phyloP scores from a whole-genome alignment of 2,329 filamentous ascomycete species.

The Chaetomium strumarium region DNA sequence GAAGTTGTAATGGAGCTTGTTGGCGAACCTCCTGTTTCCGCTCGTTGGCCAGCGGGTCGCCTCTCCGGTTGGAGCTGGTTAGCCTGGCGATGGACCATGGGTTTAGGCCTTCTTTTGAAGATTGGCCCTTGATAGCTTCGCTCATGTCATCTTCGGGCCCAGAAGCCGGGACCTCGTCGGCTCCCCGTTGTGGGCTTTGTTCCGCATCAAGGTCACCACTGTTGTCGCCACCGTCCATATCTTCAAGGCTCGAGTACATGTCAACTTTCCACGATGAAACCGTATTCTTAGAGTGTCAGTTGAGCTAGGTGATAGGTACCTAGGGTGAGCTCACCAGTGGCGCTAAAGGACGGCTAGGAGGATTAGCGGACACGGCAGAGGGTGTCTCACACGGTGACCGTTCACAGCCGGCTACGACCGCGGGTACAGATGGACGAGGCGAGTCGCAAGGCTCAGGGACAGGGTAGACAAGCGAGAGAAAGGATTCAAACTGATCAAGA shows the following conservation, averaged over 20 bases:
- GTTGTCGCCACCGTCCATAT: neutral
- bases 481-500: slow-evolving; percentile 39
- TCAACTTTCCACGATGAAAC: slow-evolving; percentile 16
- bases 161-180: neutral
- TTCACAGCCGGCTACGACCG: neutral
- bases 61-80: neutral
- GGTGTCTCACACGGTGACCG: neutral
- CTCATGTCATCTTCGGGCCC: neutral
- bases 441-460: neutral
- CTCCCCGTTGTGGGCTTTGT: neutral
- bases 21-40: neutral
- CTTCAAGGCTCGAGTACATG: slow-evolving; percentile 19
- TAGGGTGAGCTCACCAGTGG: slow-evolving; percentile 1
- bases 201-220: neutral
- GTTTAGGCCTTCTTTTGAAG: slow-evolving; percentile 27
- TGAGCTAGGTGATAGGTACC: neutral
- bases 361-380: neutral
- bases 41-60: slow-evolving; percentile 20
- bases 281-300: slow-evolving; percentile 3
- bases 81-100: slow-evolving; percentile 38
- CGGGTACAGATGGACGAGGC: neutral
- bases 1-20: neutral
- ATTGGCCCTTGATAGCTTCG: neutral
- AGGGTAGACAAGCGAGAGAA: slow-evolving; percentile 39
- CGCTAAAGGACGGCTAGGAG: neutral